phyloP scores from a whole-genome alignment of 768 basidiomycete species.

The Pulveroboletus sp. region DNA sequence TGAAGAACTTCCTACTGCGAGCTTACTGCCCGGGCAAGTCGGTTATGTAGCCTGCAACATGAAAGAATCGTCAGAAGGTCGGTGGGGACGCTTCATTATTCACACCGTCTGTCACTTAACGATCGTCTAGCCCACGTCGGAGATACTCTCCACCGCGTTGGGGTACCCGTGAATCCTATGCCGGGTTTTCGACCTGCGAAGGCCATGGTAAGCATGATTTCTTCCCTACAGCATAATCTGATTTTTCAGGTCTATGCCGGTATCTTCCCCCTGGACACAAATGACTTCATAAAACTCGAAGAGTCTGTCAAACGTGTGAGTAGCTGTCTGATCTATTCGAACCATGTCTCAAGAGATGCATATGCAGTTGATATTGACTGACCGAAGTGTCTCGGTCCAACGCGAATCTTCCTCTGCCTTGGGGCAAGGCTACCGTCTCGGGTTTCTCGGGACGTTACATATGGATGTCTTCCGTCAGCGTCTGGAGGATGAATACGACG shows the following conservation, averaged over 20 bases:
- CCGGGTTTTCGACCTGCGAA: slow-evolving; percentile 90
- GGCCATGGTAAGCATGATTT: slow-evolving; percentile 66
- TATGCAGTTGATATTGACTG: slow-evolving; percentile 71
- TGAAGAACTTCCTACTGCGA: slow-evolving; percentile 71
- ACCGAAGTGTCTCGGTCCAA: slow-evolving; percentile 85
- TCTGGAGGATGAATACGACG: slow-evolving; percentile 94
- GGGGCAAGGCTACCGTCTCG: slow-evolving; percentile 91
- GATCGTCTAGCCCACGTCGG: slow-evolving; percentile 74
- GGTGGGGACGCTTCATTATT: not conserved
- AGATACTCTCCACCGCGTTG: slow-evolving; percentile 82
- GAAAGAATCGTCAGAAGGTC: slow-evolving; percentile 95
- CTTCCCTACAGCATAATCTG: not conserved
- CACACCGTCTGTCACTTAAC: not conserved
- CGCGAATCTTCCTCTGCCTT: slow-evolving; percentile 91
- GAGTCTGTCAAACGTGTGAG: slow-evolving; percentile 89
- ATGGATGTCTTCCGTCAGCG: slow-evolving; percentile 97
- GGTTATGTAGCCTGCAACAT: slow-evolving; percentile 93
- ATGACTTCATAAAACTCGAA: slow-evolving; percentile 89
- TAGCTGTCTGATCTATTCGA: not conserved
- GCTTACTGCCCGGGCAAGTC: slow-evolving; percentile 74
- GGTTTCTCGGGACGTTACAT: slow-evolving; percentile 93
- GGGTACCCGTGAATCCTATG: slow-evolving; percentile 73
- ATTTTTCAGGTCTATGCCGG: slow-evolving; percentile 81
- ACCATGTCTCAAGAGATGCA: slow-evolving; percentile 11
- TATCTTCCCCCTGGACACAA: slow-evolving; percentile 87